A percentile compares a stretch with the other conserved stretches of the same genome.
Conservation (phyloP, 2,329 filamentous ascomycete species). For the Ascochyta viciae-villosae region DNA sequence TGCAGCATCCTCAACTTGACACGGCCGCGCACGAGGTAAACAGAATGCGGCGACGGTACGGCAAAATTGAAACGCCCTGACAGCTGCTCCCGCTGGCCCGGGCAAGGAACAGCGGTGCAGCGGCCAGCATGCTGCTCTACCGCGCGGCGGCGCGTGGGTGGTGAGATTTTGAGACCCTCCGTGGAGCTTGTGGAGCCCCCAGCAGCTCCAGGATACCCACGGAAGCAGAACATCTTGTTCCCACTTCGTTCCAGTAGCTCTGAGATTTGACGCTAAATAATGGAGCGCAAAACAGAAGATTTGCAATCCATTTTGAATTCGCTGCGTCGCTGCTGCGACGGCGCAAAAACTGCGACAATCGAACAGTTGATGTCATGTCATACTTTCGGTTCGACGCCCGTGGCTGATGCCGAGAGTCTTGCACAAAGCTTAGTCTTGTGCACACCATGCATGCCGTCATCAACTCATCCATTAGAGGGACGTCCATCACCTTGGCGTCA, state of each 20-base stretch:
- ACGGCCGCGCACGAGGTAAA: conserved; percentile 9
- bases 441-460: conserved; percentile 30
- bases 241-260: conserved; percentile 11
- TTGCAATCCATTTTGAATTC: conserved; percentile 2
- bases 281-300: conserved; percentile 6
- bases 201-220: conserved; percentile 17
- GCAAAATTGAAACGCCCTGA: conserved; percentile 21
- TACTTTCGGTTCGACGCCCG: conserved; percentile 24
- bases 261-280: conserved; percentile 6
- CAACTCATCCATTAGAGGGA: conserved; percentile 11
- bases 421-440: conserved; percentile 36
- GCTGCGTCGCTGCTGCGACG: neutral
- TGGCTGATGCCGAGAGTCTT: conserved; percentile 38
- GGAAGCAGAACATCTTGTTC: conserved; percentile 16
- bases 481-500: conserved; percentile 19
- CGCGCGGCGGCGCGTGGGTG: conserved; percentile 6
- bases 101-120: conserved; percentile 17
- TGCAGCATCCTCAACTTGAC: neutral
- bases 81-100: conserved; percentile 33
- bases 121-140: conserved; percentile 26
- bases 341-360: conserved; percentile 2
- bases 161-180: conserved; percentile 22
- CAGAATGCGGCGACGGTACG: conserved; percentile 19
- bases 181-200: conserved; percentile 18
- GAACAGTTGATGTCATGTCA: conserved; percentile 26